Base-by-base conservation (phyloP, 805 yeast genomes). In the Kluyveromyces dobzhanskii region DNA sequence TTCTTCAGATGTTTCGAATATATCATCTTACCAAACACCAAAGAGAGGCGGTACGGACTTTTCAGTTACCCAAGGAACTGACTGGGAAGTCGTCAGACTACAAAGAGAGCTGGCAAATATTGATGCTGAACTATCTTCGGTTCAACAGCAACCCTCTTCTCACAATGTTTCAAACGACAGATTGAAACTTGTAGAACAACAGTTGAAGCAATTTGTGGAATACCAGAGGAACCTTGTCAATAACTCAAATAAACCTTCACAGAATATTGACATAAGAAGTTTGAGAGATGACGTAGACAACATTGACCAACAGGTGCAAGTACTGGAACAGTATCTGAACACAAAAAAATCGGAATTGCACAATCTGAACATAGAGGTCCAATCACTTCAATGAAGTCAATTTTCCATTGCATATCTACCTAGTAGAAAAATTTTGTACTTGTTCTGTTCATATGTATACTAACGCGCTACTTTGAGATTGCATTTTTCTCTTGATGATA, bases 1-100 rank as follows among this genome's bases (percentile, higher is more conserved):
- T 38, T 43, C 39, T 18, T 44, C 37, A 44, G 62, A 43, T 39
- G 46, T 25, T 7, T 43, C 45, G 14, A 35, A 49, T 30, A 44
- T 47, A 2, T 39, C 55, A 2, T 54, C 64, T 48, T 56, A 64
- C 45, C 40, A 66, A 9, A 45, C 46, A 7, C 54, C 61, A 21
- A 61, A 56, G 33, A 57, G 64, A 10, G 61, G 62, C 23, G 87
- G 86, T 4, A 78, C 87, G 0, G 88, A 85, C 56, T 81, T 82
- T 55, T 73, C 81, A 3, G 70, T 77, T 1, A 80, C 71, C 17
- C 60, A 75, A 50, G 87, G 80, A n/a, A 78, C 86, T 2, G 95
- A 87, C 53, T 86, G 97, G 95, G 97, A 88, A 59, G 86, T 82
- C 52, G 94, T 82, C 12, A 73, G 92, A 49, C 70, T 87, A 47